Percentiles rank a stretch among this genome's conserved stretches.
These are phyloP conservation scores for Morella rubra DNA, from an alignment of 306 rosid genomes.

Conservation along the genomic window DNA sequence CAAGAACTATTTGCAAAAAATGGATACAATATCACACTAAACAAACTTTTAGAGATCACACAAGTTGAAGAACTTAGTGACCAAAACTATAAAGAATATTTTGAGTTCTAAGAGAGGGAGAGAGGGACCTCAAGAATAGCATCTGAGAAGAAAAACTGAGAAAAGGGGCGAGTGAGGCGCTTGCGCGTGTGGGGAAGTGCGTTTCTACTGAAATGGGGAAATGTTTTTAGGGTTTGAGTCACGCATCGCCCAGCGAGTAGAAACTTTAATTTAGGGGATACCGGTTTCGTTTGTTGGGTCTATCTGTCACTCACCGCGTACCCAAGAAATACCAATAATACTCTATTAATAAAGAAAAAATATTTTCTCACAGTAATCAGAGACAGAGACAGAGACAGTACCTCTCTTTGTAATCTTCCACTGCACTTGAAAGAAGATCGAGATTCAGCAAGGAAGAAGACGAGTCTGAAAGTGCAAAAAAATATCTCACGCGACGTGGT, in stretches of 20 bases:
- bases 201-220: conserved; percentile 1
- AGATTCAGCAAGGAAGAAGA: not conserved
- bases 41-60: not conserved
- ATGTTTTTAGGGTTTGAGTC: conserved; percentile 11
- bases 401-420: not conserved
- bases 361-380: not conserved
- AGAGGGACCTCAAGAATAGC: conserved; percentile 8
- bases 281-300: not conserved
- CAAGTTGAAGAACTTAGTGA: not conserved
- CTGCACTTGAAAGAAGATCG: not conserved
- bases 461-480: conserved; percentile 15
- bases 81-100: too few relatives aligned
- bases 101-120: not conserved
- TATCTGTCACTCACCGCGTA: not conserved
- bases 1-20: too few relatives aligned
- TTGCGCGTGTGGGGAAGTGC: conserved; percentile 11
- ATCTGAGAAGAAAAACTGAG: conserved; percentile 4
- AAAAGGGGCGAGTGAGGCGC: conserved; percentile 13
- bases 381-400: too few relatives aligned
- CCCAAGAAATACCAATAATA: not conserved
- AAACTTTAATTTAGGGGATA: not conserved
- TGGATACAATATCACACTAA: not conserved
- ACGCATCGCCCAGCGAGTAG: conserved; percentile 14
- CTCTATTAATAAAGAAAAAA: not conserved
- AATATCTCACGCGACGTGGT: conserved; percentile 38